Base-by-base conservation (phyloP, 2,329 filamentous ascomycete species). In the Tolypocladium endophyticum region DNA sequence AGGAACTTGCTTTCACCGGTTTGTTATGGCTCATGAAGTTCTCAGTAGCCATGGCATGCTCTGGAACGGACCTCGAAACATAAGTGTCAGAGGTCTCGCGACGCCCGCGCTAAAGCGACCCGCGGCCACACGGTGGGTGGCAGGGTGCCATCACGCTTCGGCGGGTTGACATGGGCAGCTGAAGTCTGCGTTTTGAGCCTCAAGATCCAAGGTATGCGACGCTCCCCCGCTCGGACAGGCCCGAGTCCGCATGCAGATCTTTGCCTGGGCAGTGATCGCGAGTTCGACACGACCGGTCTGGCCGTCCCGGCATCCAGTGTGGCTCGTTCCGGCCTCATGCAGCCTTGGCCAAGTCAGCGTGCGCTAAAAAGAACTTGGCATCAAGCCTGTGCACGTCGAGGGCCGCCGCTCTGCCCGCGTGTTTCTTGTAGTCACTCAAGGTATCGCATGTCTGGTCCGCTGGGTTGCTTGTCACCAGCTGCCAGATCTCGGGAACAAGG, bases 171-270 rank as follows among this genome's bases (percentile, higher is more conserved):
- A 30, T 43, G 57, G 56, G 45, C 43, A 38, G 35, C 35, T 38
- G n/a, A 35, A 12, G 45, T 41, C n/a, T 28, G n/a, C 20, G 25
- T 11, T 18, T 61, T 58, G 57, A 61, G 59, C 61, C 59, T 56
- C 59, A 62, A 25, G 18, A 56, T 41, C 61, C 52, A 30, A 57
- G 57, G 61, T 53, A 9, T 53, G 36, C 36, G 39, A 7, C 47
- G 33, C 33, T 56, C 56, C 61, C 59, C 57, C 47, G 50, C 57
- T 55, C 14, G 20, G 12, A n/a, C 11, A 14, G 8, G 18, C 30
- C 3, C 50, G 1, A 6, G 20, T 20, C 16, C 12, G 30, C 45
- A 18, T 55, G 35, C 54, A 36, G 54, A 55, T 55, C n/a, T n/a
- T 28, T 16, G 16, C 30, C 5, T n/a, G 28, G 50, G 50, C 18